Conservation (phyloP, 2,329 filamentous ascomycete genomes). For the Sporothrix curviconia region DNA sequence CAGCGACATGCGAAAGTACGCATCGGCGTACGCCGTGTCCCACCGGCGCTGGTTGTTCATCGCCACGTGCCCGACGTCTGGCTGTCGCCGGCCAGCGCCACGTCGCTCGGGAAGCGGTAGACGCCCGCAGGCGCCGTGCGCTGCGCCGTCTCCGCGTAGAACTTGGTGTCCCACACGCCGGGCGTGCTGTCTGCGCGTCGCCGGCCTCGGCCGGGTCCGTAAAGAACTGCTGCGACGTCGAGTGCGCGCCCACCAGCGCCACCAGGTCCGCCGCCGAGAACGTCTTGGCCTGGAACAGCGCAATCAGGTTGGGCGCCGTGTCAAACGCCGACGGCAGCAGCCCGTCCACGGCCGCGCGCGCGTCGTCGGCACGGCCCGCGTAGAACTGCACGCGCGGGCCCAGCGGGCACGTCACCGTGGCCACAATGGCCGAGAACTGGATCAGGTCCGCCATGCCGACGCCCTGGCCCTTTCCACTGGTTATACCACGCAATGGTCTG, state of each 20-base stretch:
- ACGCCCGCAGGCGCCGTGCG: conserved; percentile 27
- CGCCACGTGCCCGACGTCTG: conserved; percentile 32
- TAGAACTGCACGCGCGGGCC: conserved; percentile 43
- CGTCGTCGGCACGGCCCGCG: conserved; percentile 22
- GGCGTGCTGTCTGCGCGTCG: conserved; percentile 40
- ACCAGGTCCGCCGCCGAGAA: conserved; percentile 44
- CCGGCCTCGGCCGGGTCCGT: conserved; percentile 34
- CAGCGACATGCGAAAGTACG: conserved; percentile 48
- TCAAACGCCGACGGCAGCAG: conserved; percentile 39
- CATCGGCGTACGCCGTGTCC: conserved; percentile 45
- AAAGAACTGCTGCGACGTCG: conserved; percentile 40
- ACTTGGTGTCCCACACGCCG: conserved; percentile 43
- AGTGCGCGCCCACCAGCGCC: conserved; percentile 50
- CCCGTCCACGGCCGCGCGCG: conserved; percentile 21
- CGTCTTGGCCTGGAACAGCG: conserved; percentile 44
- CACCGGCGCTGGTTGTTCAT: conserved; percentile 33
- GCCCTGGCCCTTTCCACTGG: conserved; percentile 37
- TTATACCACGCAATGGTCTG: conserved; percentile 32
- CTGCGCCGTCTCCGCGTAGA: conserved; percentile 36
- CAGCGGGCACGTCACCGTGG: conserved; percentile 42
- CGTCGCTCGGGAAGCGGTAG: conserved; percentile 37
- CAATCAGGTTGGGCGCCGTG: conserved; percentile 36
- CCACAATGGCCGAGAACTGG: conserved; percentile 35
- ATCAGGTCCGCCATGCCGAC: conserved; percentile 39
- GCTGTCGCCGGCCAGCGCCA: conserved; percentile 32